Evolutionary conservation across 2,329 filamentous ascomycete species (phyloP).

Genomic region (Ophiocordyceps robertsii): DNA sequence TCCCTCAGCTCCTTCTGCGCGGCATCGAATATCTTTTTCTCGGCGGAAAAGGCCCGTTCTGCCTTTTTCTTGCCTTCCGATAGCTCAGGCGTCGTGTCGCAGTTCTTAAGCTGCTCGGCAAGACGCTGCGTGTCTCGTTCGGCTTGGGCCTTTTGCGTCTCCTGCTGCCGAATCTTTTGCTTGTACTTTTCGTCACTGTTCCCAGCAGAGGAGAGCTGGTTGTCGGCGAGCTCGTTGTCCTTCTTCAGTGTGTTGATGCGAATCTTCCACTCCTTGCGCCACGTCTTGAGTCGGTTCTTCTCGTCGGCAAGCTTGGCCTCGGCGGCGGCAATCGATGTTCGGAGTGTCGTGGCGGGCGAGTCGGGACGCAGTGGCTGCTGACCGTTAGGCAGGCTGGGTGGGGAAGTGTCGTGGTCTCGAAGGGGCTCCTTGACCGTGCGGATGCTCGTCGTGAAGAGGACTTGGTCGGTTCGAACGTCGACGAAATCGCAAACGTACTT

Average conservation of each 20-base stretch:
- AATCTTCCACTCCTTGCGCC: constrained; percentile 62
- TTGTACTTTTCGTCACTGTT: constrained; percentile 64
- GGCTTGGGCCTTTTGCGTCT: constrained; percentile 56
- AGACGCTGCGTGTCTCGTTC: constrained; percentile 42
- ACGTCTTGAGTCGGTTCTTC: constrained; percentile 53
- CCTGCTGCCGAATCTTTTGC: constrained; percentile 63
- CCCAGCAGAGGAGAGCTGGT: constrained; percentile 53
- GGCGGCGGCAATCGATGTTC: constrained; percentile 60
- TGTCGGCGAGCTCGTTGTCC: constrained; percentile 58
- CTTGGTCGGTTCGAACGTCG: constrained; percentile 47
- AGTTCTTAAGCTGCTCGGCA: constrained; percentile 43
- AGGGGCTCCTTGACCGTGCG: constrained; percentile 42
- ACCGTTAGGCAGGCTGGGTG: constrained; percentile 21
- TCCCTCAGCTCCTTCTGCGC: constrained; percentile 39
- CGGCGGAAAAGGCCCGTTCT: constrained; percentile 37
- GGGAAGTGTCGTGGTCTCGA: constrained; percentile 16
- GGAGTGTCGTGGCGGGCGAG: constrained; percentile 64
- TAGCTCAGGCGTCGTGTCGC: constrained; percentile 53
- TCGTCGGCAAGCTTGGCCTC: constrained; percentile 59
- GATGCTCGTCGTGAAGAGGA: constrained; percentile 60
- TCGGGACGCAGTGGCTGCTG: constrained; percentile 57
- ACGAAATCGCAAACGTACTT: constrained; percentile 73
- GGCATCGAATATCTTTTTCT: constrained; percentile 47
- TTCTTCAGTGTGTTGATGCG: constrained; percentile 54
- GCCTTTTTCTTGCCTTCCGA: constrained; percentile 39